Percentiles rank a stretch among this genome's conserved stretches.
Conservation (phyloP, 225 moss, liverwort and hornwort genomes). For the Sphagnum tenellum region DNA sequence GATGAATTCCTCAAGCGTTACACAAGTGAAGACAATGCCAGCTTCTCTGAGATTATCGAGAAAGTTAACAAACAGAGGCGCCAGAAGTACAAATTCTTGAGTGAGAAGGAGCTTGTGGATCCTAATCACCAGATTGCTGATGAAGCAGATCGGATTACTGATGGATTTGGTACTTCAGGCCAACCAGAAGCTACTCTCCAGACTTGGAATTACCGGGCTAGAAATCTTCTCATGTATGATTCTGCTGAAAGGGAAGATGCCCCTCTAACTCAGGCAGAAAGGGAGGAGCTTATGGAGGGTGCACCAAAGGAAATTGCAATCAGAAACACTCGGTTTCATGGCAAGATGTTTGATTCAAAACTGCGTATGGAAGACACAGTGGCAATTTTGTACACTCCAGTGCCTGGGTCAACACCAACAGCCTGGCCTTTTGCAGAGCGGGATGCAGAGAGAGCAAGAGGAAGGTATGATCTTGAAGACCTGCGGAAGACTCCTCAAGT, state of each 20-base stretch:
- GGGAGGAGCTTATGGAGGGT: constrained; percentile 75
- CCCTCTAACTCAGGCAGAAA: constrained; percentile 72
- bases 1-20: constrained; percentile 80
- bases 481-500: constrained; percentile 72
- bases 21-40: constrained; percentile 95
- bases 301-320: constrained; percentile 64
- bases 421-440: constrained; percentile 98
- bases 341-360: constrained; percentile 96
- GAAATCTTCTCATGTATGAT: constrained; percentile 93
- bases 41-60: constrained; percentile 81
- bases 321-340: constrained; percentile 89
- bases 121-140: constrained; percentile 47
- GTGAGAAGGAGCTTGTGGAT: constrained; percentile 56
- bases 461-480: constrained; percentile 88
- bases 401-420: constrained; percentile 83
- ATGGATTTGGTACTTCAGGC: constrained; percentile 93
- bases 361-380: constrained; percentile 93
- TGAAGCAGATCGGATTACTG: constrained; percentile 63
- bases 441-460: constrained; percentile 90
- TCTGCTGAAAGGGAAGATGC: constrained; percentile 90
- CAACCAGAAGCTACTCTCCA: constrained; percentile 75
- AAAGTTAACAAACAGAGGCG: constrained; percentile 87
- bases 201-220: constrained; percentile 80
- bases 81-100: constrained; percentile 59
- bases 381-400: constrained; percentile 87